Evolutionary conservation across 345 rosid genomes (phyloP).

Genomic region (Aegle marmelos): DNA sequence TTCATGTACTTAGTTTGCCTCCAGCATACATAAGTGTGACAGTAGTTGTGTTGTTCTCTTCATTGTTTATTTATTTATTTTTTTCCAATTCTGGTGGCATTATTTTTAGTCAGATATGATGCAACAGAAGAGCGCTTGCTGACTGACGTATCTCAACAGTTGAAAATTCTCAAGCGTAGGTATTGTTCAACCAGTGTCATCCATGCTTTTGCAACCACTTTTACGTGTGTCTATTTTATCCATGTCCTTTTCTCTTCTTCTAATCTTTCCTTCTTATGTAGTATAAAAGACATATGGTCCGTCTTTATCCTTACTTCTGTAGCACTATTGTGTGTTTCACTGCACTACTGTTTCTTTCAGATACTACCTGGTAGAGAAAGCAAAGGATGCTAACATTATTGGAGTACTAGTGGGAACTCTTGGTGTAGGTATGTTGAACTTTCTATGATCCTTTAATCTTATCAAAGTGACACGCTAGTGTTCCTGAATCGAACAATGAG

Average conservation of each 20-base stretch:
- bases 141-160: conserved; percentile 72
- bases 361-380: conserved; percentile 93
- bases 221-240: background rate
- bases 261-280: background rate
- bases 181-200: conserved; percentile 25
- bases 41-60: background rate
- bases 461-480: background rate
- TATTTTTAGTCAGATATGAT: conserved; percentile 85
- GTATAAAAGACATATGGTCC: background rate
- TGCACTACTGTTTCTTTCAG: conserved; percentile 38
- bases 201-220: background rate
- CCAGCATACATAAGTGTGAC: background rate
- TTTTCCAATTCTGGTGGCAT: conserved; percentile 21
- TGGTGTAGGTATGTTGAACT: conserved; percentile 69
- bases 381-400: conserved; percentile 88
- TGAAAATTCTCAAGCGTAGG: conserved; percentile 85
- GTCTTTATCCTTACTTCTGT: background rate
- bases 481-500: background rate
- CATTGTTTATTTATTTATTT: conserved; percentile 7
- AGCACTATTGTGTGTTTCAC: background rate
- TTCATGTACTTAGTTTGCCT: background rate
- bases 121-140: conserved; percentile 55
- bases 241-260: background rate
- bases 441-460: background rate
- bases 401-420: conserved; percentile 97